These are phyloP conservation scores for Cenchrus americanus DNA, from an alignment of 176 grass and related monocot species.

Conservation along the genomic window DNA sequence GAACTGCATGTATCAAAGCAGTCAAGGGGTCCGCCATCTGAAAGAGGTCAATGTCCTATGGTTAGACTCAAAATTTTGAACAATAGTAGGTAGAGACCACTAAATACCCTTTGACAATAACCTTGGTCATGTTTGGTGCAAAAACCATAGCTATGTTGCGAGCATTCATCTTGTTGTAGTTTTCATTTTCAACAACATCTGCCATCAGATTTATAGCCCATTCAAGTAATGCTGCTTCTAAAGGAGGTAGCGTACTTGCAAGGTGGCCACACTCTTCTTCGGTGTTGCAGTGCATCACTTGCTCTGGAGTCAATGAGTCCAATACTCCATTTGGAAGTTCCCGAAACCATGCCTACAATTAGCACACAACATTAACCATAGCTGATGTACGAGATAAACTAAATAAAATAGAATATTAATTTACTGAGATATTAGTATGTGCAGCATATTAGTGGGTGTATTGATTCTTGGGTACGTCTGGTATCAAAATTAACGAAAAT, in stretches of 20 bases:
- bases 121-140: conserved; percentile 97
- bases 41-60: conserved; percentile 33
- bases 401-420: neutral
- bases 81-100: neutral
- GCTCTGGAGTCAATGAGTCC: conserved; percentile 72
- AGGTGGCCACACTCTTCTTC: conserved; percentile 84
- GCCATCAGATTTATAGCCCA: conserved; percentile 95
- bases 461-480: neutral
- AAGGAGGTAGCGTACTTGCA: conserved; percentile 57
- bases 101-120: conserved; percentile 41
- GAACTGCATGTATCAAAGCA: conserved; percentile 91
- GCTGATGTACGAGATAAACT: conserved; percentile 2
- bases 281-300: conserved; percentile 91
- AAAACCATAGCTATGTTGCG: conserved; percentile 97
- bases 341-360: conserved; percentile 82
- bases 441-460: neutral
- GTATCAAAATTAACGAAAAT: neutral
- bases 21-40: conserved; percentile 95
- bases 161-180: conserved; percentile 92
- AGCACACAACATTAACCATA: conserved; percentile 13
- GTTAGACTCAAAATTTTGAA: neutral
- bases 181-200: conserved; percentile 80
- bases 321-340: conserved; percentile 87
- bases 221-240: conserved; percentile 80
- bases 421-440: neutral